Evolutionary conservation across 495 filamentous ascomycete genomes (phyloP).

Genomic region (Penicillium odoratum): DNA sequence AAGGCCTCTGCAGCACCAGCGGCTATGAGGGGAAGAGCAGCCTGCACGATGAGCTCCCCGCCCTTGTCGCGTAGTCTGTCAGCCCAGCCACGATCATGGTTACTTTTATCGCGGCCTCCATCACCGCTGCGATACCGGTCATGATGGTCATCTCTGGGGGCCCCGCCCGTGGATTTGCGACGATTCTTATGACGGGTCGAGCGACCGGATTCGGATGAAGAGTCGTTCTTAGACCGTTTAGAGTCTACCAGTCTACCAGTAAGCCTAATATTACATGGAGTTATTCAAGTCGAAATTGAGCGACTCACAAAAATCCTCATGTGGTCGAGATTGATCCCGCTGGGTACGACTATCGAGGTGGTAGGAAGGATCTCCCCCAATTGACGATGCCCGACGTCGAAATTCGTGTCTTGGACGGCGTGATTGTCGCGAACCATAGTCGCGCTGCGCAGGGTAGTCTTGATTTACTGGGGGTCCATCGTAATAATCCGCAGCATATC

Average conservation of each 20-base stretch:
- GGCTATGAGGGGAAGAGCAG: slow-evolving; percentile 8
- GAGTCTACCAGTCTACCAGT: slow-evolving; percentile 4
- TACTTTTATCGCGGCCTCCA: neutral
- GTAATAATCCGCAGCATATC: slow-evolving; percentile 11
- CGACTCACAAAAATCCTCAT: slow-evolving; percentile 2
- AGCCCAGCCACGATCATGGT: neutral
- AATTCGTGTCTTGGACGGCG: slow-evolving; percentile 12
- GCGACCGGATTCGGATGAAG: slow-evolving; percentile 4
- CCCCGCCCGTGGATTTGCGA: neutral
- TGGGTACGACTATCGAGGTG: slow-evolving; percentile 4
- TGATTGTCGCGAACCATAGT: slow-evolving; percentile 5
- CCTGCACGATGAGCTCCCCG: slow-evolving; percentile 4
- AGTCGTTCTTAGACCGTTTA: neutral
- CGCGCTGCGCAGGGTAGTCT: neutral
- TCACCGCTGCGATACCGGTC: neutral
- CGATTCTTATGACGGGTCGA: slow-evolving; percentile 7
- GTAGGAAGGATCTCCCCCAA: slow-evolving; percentile 6
- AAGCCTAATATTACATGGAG: neutral
- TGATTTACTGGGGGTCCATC: slow-evolving; percentile 3
- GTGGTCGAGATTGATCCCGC: neutral
- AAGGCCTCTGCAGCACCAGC: slow-evolving; percentile 13
- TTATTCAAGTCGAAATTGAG: neutral
- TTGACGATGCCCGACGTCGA: slow-evolving; percentile 10
- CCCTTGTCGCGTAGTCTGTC: slow-evolving; percentile 1
- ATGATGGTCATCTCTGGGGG: neutral